Conservation (phyloP, 2,329 filamentous ascomycete species). For the Ceratocystiopsis brevicomis region DNA sequence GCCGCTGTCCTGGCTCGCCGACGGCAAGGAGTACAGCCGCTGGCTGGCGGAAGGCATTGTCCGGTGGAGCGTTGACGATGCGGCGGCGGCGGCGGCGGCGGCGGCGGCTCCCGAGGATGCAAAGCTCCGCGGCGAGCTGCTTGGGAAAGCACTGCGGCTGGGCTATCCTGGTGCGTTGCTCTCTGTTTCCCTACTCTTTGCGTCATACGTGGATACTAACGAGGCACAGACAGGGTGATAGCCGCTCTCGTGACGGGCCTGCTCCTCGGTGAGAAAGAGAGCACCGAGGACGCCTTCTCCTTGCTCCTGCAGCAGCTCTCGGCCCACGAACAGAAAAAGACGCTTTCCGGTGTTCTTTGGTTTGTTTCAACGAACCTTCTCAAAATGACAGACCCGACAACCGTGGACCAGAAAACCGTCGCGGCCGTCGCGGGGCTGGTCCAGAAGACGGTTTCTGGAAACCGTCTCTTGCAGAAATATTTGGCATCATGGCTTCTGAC, state of each 20-base stretch:
- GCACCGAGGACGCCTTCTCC: slow-evolving; percentile 12
- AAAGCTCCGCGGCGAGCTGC: slow-evolving; percentile 25
- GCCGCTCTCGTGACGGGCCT: slow-evolving; percentile 18
- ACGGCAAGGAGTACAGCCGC: slow-evolving; percentile 42
- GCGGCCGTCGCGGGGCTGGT: slow-evolving; percentile 41
- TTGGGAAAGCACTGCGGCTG: slow-evolving; percentile 44
- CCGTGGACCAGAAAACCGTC: slow-evolving; percentile 19
- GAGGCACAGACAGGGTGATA: slow-evolving; percentile 21
- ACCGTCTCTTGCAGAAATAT: slow-evolving; percentile 29
- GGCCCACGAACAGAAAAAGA: slow-evolving; percentile 24
- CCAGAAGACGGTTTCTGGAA: slow-evolving; percentile 25
- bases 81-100: slow-evolving; percentile 2
- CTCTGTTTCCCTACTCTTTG: not conserved
- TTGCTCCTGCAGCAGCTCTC: slow-evolving; percentile 19
- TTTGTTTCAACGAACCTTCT: no score
- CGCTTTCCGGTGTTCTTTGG: slow-evolving; percentile 16
- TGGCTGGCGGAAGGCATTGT: slow-evolving; percentile 55
- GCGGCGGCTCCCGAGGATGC: slow-evolving; percentile 13
- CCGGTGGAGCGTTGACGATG: slow-evolving; percentile 12
- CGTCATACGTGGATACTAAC: slow-evolving; percentile 7
- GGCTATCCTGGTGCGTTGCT: slow-evolving; percentile 47
- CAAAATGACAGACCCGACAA: slow-evolving; percentile 1
- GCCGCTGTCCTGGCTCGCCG: slow-evolving; percentile 36
- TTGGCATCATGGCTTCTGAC: slow-evolving; percentile 47
- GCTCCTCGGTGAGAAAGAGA: slow-evolving; percentile 9